Conservation (phyloP, 768 basidiomycete genomes). For the Tricholoma sp. region DNA sequence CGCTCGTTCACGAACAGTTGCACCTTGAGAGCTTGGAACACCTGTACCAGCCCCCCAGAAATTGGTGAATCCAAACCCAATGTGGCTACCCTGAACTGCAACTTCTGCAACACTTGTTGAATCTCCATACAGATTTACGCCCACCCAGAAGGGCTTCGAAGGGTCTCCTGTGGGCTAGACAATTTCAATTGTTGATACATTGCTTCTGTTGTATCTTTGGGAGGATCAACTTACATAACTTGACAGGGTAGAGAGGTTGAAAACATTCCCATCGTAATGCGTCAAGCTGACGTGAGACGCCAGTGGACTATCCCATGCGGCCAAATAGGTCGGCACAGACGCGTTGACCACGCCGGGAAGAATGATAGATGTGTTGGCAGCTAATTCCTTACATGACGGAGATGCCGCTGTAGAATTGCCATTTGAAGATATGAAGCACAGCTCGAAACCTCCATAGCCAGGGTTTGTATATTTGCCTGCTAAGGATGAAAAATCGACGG, state of each 20-base stretch:
- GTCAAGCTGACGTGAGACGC: conserved; percentile 15
- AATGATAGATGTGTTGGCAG: conserved; percentile 11
- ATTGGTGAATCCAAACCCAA: conserved; percentile 14
- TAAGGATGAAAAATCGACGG: conserved; percentile 7
- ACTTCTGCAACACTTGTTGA: conserved; percentile 14
- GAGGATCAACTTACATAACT: conserved; percentile 13
- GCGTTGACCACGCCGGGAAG: conserved; percentile 17
- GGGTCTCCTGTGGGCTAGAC: conserved; percentile 16
- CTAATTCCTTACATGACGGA: conserved; percentile 10
- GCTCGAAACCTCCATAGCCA: conserved; percentile 15
- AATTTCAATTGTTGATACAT: neutral
- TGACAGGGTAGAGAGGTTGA: conserved; percentile 12
- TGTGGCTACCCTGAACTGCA: conserved; percentile 2
- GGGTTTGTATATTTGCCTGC: conserved; percentile 13
- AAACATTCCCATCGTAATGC: conserved; percentile 21
- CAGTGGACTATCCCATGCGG: conserved; percentile 13
- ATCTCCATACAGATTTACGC: neutral
- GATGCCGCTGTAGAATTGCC: neutral
- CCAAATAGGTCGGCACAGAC: conserved; percentile 19
- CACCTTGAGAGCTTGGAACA: conserved; percentile 11
- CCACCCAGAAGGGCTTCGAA: conserved; percentile 17
- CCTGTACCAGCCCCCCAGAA: conserved; percentile 18
- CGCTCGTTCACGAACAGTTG: conserved; percentile 16
- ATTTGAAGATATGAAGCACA: conserved; percentile 13
- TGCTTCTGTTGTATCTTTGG: neutral